Conservation (phyloP, 768 basidiomycete genomes). For the Lactarius tabidus region DNA sequence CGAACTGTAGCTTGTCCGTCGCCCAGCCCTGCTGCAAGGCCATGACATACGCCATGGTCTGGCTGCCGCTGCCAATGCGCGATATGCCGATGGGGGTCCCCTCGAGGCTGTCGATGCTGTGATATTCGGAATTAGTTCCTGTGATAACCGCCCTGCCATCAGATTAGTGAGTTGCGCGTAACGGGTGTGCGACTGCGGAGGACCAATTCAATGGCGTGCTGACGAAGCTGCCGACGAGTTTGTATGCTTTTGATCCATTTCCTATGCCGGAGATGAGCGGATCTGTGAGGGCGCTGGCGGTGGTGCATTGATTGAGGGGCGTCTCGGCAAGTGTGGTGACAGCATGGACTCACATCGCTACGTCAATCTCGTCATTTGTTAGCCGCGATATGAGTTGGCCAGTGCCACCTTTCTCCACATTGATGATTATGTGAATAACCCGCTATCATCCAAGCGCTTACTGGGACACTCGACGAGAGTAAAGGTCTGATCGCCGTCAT, state of each 20-base stretch:
- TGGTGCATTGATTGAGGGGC: not conserved
- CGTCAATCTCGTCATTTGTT: conserved; percentile 71
- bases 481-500: conserved; percentile 68
- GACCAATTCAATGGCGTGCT: conserved; percentile 85
- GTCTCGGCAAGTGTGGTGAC: not conserved
- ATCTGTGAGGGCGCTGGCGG: conserved; percentile 77
- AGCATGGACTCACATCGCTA: conserved; percentile 61
- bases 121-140: conserved; percentile 66
- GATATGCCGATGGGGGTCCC: conserved; percentile 88
- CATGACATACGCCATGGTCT: conserved; percentile 97
- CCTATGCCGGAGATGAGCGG: conserved; percentile 89
- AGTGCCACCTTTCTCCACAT: conserved; percentile 58
- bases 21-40: conserved; percentile 84
- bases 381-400: conserved; percentile 78
- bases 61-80: conserved; percentile 81
- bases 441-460: conserved; percentile 32
- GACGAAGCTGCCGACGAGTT: conserved; percentile 90
- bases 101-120: conserved; percentile 67
- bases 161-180: not conserved
- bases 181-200: conserved; percentile 16
- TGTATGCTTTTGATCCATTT: conserved; percentile 83
- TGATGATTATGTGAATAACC: not conserved
- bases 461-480: conserved; percentile 87
- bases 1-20: conserved; percentile 57
- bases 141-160: conserved; percentile 83